These are phyloP conservation scores for Ambrosiella cleistominuta DNA, from an alignment of 2,329 filamentous ascomycete species.

Conservation along the genomic window DNA sequence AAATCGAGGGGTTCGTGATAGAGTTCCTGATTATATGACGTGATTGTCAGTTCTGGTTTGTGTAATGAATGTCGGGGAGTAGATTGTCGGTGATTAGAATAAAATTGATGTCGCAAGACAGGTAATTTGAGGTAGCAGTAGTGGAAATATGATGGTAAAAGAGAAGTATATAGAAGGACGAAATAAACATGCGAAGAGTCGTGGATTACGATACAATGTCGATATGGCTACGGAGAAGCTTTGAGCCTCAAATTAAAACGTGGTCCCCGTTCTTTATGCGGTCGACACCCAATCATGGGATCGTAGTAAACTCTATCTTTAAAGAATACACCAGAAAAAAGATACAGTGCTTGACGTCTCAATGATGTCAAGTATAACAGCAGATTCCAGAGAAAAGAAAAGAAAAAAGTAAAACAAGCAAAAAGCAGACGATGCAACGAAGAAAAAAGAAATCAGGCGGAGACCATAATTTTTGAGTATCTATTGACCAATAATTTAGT, in stretches of 20 bases:
- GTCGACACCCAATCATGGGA: background rate
- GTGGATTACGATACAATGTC: background rate
- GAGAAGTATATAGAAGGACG: too few relatives aligned
- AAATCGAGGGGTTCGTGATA: background rate
- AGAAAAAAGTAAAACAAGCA: constrained; percentile 1
- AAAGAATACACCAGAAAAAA: too few relatives aligned
- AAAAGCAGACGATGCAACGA: background rate
- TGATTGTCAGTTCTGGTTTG: background rate
- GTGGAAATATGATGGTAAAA: too few relatives aligned
- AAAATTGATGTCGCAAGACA: too few relatives aligned
- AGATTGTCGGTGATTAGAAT: too few relatives aligned
- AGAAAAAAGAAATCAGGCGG: background rate
- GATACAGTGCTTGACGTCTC: too few relatives aligned
- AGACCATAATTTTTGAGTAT: background rate
- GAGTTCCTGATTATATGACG: background rate
- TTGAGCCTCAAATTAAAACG: background rate
- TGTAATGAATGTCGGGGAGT: background rate
- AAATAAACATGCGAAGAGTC: too few relatives aligned
- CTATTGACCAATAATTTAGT: too few relatives aligned
- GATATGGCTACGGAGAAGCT: background rate
- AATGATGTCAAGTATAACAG: too few relatives aligned
- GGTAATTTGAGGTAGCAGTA: too few relatives aligned
- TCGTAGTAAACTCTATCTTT: too few relatives aligned
- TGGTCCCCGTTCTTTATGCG: background rate
- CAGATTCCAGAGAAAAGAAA: background rate